Conservation (phyloP, 2,329 filamentous ascomycete genomes). For the Drechmeria coniospora region DNA sequence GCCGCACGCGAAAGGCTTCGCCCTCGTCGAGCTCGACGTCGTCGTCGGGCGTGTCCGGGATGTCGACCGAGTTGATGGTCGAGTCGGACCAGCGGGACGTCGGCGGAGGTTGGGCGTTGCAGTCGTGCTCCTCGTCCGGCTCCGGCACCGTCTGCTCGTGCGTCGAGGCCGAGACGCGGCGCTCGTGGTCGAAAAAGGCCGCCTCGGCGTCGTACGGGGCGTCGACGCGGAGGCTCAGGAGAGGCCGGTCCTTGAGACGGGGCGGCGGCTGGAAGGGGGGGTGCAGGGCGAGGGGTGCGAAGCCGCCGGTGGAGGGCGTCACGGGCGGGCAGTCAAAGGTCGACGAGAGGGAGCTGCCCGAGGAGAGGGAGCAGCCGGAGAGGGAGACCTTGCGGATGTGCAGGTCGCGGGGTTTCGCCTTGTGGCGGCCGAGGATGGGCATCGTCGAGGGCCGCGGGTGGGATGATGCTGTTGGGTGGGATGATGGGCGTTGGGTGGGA, state of each 20-base stretch:
- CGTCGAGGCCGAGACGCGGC: no score
- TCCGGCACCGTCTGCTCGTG: no score
- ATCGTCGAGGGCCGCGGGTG: no score
- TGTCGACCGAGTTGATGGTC: slow-evolving; percentile 19
- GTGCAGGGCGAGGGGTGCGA: slow-evolving; percentile 19
- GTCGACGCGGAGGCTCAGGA: slow-evolving; percentile 11
- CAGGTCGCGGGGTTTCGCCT: slow-evolving; percentile 19
- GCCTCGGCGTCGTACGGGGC: slow-evolving; percentile 9
- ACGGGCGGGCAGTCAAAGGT: no score
- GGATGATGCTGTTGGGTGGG: no score
- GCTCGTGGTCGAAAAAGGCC: slow-evolving; percentile 15
- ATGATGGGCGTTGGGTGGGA: no score
- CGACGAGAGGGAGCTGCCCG: slow-evolving; percentile 15
- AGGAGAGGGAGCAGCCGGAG: slow-evolving; percentile 23
- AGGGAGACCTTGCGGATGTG: slow-evolving; percentile 26
- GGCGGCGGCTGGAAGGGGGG: slow-evolving; percentile 21
- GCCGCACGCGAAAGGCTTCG: slow-evolving; percentile 10
- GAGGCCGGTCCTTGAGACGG: slow-evolving; percentile 19
- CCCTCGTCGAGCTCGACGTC: slow-evolving; percentile 8
- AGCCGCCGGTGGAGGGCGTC: slow-evolving; percentile 11
- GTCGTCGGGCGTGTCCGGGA: slow-evolving; percentile 10
- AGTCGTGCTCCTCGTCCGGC: slow-evolving; percentile 9
- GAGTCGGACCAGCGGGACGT: slow-evolving; percentile 28
- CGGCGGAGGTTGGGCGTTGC: slow-evolving; percentile 16
- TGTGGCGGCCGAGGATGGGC: slow-evolving; percentile 21